Conservation (phyloP, 345 rosid species). For the Bruguiera parviflora region DNA sequence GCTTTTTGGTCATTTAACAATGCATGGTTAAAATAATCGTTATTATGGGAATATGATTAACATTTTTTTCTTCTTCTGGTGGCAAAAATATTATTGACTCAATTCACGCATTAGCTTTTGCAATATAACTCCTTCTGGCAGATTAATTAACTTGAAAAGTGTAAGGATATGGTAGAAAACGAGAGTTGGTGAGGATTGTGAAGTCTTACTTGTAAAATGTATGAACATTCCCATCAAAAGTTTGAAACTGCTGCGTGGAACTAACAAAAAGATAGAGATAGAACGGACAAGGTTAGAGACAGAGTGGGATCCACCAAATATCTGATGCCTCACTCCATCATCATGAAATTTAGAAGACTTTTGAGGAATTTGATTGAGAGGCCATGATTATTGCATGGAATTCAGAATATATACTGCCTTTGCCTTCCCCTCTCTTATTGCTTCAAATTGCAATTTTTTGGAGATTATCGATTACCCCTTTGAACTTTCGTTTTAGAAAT, state of each 20-base stretch:
- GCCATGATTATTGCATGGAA: slow-evolving; percentile 95
- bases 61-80: no score
- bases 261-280: neutral
- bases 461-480: slow-evolving; percentile 44
- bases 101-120: no score
- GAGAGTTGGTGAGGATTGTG: slow-evolving; percentile 44
- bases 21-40: neutral
- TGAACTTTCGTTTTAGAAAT: slow-evolving; percentile 36
- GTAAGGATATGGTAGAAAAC: neutral
- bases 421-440: slow-evolving; percentile 40
- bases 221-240: no score
- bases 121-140: no score
- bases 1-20: no score
- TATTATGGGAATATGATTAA: no score
- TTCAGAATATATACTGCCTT: slow-evolving; percentile 45
- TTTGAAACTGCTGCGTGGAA: neutral
- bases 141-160: no score
- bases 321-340: slow-evolving; percentile 71
- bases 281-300: slow-evolving; percentile 31
- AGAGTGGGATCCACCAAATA: slow-evolving; percentile 52
- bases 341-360: slow-evolving; percentile 60
- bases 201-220: slow-evolving; percentile 27
- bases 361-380: slow-evolving; percentile 55
- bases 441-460: slow-evolving; percentile 38
- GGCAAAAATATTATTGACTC: no score